Conservation (phyloP, 345 rosid genomes). For the Hevea brasiliensis region DNA sequence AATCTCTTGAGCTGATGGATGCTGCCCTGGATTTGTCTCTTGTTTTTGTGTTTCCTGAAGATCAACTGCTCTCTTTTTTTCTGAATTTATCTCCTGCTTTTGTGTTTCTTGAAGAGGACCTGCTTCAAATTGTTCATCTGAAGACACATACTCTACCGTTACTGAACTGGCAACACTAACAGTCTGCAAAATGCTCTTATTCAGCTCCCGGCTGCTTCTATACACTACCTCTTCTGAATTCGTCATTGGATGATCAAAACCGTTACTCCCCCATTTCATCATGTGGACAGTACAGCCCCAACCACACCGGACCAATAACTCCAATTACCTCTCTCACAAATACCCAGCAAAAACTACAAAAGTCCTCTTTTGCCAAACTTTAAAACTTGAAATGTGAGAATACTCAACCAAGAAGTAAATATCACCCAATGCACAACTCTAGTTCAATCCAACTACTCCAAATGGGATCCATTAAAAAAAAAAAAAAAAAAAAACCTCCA, state of each 20-base stretch:
- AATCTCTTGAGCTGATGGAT: slow-evolving; percentile 35
- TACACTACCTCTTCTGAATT: slow-evolving; percentile 32
- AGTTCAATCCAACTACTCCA: background rate
- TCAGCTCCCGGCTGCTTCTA: slow-evolving; percentile 28
- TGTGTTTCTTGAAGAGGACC: slow-evolving; percentile 19
- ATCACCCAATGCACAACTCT: background rate
- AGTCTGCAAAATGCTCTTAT: slow-evolving; percentile 20
- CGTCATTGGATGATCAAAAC: slow-evolving; percentile 46
- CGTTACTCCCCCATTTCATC: slow-evolving; percentile 58
- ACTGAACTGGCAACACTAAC: slow-evolving; percentile 19
- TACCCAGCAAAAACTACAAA: slow-evolving; percentile 4
- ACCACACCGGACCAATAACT: slow-evolving; percentile 5
- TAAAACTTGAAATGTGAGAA: background rate
- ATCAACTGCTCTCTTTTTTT: slow-evolving; percentile 12
- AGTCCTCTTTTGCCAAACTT: slow-evolving; percentile 3
- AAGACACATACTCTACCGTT: slow-evolving; percentile 26
- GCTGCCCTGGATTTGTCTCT: slow-evolving; percentile 29
- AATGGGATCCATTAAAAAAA: too few relatives aligned
- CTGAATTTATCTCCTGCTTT: slow-evolving; percentile 33
- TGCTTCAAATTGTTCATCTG: slow-evolving; percentile 23
- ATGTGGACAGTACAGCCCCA: slow-evolving; percentile 10
- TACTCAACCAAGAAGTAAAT: background rate
- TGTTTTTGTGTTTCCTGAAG: slow-evolving; percentile 30
- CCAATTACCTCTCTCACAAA: slow-evolving; percentile 8
- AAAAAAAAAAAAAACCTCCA: too few relatives aligned